phyloP scores from a whole-genome alignment of 805 yeast genomes.

The Saccharomycopsis sp. region DNA sequence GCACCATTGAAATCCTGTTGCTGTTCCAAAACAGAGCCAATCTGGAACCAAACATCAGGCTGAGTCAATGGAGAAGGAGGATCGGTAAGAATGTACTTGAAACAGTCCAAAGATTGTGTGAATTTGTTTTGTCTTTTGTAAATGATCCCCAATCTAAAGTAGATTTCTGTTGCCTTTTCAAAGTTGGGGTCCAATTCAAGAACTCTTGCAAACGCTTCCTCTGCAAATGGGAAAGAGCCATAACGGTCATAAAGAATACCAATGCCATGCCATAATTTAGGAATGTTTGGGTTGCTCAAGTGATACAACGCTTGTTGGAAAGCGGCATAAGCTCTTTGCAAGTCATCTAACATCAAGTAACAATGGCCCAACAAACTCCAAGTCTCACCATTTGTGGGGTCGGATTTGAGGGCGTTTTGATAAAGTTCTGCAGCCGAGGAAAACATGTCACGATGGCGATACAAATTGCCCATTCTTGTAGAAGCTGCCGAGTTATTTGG shows the following conservation, averaged over 20 bases:
- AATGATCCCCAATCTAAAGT: conserved; percentile 91
- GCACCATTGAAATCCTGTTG: conserved; percentile 89
- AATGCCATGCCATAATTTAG: conserved; percentile 97
- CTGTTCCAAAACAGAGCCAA: conserved; percentile 91
- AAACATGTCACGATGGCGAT: conserved; percentile 82
- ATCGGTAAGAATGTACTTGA: conserved; percentile 78
- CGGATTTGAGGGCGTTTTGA: conserved; percentile 72
- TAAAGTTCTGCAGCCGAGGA: conserved; percentile 92
- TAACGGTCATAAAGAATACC: conserved; percentile 94
- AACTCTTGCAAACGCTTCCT: conserved; percentile 95
- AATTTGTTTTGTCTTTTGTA: conserved; percentile 91
- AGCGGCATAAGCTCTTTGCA: conserved; percentile 91
- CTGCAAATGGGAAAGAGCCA: conserved; percentile 94
- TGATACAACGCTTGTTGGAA: conserved; percentile 93
- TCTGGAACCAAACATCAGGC: conserved; percentile 97
- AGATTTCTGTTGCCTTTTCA: conserved; percentile 93
- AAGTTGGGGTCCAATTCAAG: conserved; percentile 92
- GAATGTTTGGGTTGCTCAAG: conserved; percentile 87
- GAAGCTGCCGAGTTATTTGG: conserved; percentile 82
- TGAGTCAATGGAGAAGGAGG: conserved; percentile 96
- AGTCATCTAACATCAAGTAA: conserved; percentile 90
- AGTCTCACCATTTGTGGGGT: conserved; percentile 87
- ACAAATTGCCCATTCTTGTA: conserved; percentile 78
- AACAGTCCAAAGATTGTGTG: conserved; percentile 84
- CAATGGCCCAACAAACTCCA: conserved; percentile 98